These are phyloP conservation scores for Hypomyces perniciosus DNA, from an alignment of 2,329 filamentous ascomycete species.

Conservation along the genomic window DNA sequence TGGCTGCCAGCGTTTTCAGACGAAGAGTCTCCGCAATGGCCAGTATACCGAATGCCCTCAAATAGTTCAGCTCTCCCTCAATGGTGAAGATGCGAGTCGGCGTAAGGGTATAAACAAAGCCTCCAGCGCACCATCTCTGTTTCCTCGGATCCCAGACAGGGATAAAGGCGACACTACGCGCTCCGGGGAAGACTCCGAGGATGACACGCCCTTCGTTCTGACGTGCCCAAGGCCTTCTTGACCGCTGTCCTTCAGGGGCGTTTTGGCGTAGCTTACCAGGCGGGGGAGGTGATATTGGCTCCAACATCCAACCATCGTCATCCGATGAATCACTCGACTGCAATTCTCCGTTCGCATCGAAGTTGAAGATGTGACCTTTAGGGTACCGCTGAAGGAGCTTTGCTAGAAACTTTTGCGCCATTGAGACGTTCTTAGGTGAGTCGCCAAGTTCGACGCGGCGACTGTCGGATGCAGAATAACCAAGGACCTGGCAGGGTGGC, in stretches of 20 bases:
- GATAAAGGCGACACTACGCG: slow-evolving; percentile 41
- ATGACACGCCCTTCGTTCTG: slow-evolving; percentile 23
- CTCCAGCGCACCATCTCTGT: slow-evolving; percentile 44
- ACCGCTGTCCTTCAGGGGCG: slow-evolving; percentile 1
- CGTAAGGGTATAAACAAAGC: slow-evolving; percentile 43
- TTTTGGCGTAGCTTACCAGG: not conserved
- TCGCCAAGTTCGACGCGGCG: slow-evolving; percentile 28
- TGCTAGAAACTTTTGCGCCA: slow-evolving; percentile 36
- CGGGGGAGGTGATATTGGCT: not conserved
- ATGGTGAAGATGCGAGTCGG: slow-evolving; percentile 38
- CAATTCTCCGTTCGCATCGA: slow-evolving; percentile 32
- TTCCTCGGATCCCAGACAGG: slow-evolving; percentile 43
- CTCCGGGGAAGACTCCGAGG: slow-evolving; percentile 33
- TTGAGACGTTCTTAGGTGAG: slow-evolving; percentile 13
- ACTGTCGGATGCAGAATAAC: slow-evolving; percentile 29
- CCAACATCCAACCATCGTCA: slow-evolving; percentile 15
- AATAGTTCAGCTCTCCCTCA: slow-evolving; percentile 44
- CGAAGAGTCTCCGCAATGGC: slow-evolving; percentile 52
- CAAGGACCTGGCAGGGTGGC: slow-evolving; percentile 29
- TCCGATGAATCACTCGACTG: slow-evolving; percentile 26
- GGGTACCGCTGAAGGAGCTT: slow-evolving; percentile 41
- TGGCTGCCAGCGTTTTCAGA: slow-evolving; percentile 31
- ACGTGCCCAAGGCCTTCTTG: slow-evolving; percentile 9
- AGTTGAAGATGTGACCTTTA: slow-evolving; percentile 41
- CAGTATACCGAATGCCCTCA: slow-evolving; percentile 46